These are phyloP conservation scores for Cordyceps tenuipes DNA, from an alignment of 2,329 filamentous ascomycete species.

Conservation along the genomic window DNA sequence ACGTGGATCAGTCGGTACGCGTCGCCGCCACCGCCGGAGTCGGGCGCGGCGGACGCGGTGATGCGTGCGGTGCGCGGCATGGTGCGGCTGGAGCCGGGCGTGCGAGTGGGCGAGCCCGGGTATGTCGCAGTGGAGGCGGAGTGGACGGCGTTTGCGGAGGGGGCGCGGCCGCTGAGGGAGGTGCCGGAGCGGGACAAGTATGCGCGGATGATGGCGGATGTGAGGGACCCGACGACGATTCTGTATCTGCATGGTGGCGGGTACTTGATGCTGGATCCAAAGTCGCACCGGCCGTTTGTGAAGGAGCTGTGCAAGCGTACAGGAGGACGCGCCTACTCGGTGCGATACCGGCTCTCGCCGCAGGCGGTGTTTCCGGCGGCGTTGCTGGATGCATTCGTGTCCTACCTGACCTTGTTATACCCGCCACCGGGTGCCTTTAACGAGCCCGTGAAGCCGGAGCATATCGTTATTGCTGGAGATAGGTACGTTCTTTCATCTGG, in stretches of 20 bases:
- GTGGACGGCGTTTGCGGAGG: conserved; percentile 63
- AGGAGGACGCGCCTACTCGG: conserved; percentile 59
- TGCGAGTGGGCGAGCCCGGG: conserved; percentile 35
- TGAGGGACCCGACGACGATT: conserved; percentile 52
- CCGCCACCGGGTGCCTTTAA: conserved; percentile 62
- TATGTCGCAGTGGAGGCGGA: conserved; percentile 56
- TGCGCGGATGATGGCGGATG: conserved; percentile 57
- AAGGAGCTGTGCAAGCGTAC: conserved; percentile 58
- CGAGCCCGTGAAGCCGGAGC: conserved; percentile 50
- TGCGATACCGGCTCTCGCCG: conserved; percentile 68
- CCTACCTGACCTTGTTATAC: conserved; percentile 65
- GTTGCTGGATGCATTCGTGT: conserved; percentile 61
- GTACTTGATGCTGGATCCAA: conserved; percentile 64
- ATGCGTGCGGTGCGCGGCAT: conserved; percentile 41
- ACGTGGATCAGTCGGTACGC: conserved; percentile 74
- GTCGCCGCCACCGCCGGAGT: conserved; percentile 50
- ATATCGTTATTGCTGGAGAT: conserved; percentile 68
- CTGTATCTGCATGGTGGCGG: conserved; percentile 73
- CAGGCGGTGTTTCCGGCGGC: conserved; percentile 68
- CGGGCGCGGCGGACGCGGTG: conserved; percentile 48
- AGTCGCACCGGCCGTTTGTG: conserved; percentile 51
- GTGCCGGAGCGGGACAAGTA: conserved; percentile 59
- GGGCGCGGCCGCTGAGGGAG: conserved; percentile 42
- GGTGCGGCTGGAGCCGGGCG: conserved; percentile 12
- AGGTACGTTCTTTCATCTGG: conserved; percentile 30